Conservation (phyloP, 495 filamentous ascomycete species). For the Annulohypoxylon maeteangense region DNA sequence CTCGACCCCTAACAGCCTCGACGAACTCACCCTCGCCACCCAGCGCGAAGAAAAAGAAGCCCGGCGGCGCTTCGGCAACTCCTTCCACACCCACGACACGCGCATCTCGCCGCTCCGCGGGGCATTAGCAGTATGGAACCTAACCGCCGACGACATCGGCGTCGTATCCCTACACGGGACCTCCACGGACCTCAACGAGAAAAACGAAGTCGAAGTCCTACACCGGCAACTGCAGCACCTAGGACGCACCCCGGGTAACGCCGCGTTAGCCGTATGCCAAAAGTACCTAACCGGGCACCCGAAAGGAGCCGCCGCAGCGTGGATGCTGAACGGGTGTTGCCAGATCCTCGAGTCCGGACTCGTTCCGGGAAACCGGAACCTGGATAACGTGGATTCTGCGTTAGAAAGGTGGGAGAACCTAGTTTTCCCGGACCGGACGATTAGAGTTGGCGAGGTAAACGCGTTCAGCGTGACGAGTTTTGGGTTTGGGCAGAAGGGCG, state of each 20-base stretch:
- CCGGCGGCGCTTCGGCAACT: constrained; percentile 88
- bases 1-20: constrained; percentile 78
- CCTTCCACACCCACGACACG: constrained; percentile 93
- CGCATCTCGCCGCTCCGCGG: constrained; percentile 93
- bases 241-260: constrained; percentile 92
- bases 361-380: constrained; percentile 95
- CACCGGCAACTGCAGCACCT: constrained; percentile 94
- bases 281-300: constrained; percentile 98
- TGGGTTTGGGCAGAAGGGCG: constrained; percentile 92
- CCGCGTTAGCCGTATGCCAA: constrained; percentile 95
- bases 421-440: constrained; percentile 88
- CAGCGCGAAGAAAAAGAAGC: constrained; percentile 89
- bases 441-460: constrained; percentile 93
- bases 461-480: constrained; percentile 93
- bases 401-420: constrained; percentile 98
- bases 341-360: constrained; percentile 91
- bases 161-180: constrained; percentile 98
- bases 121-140: constrained; percentile 93
- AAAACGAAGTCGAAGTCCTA: constrained; percentile 97
- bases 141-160: constrained; percentile 93
- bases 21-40: constrained; percentile 85
- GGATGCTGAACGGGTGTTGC: constrained; percentile 98
- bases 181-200: constrained; percentile 97
- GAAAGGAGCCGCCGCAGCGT: constrained; percentile 97
- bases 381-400: constrained; percentile 92